Percentiles rank a stretch among this genome's conserved stretches.
Conservation (phyloP, 352 stramenopile species). For the Phytopythium litorale region DNA sequence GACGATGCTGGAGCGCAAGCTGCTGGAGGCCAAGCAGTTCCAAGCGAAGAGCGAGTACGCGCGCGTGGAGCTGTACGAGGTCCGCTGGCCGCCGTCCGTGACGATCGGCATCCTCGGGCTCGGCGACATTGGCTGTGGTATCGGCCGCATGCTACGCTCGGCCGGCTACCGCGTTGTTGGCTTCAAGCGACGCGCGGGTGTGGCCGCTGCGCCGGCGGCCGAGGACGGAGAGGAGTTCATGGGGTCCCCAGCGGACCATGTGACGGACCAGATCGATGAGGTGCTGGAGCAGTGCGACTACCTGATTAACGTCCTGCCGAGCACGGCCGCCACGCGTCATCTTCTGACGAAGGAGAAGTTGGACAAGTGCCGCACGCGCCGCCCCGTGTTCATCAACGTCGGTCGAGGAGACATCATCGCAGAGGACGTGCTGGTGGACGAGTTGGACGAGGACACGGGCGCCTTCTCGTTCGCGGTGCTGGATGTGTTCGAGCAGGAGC, state of each 20-base stretch:
- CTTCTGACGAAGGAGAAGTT: slow-evolving; percentile 55
- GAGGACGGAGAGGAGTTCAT: slow-evolving; percentile 7
- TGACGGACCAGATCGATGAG: slow-evolving; percentile 43
- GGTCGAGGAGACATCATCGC: slow-evolving; percentile 79
- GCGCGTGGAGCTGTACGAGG: slow-evolving; percentile 19
- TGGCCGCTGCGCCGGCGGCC: not conserved
- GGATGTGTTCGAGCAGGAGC: slow-evolving; percentile 61
- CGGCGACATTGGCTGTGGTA: slow-evolving; percentile 47
- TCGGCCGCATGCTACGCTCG: slow-evolving; percentile 33
- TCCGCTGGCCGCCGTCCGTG: slow-evolving; percentile 24
- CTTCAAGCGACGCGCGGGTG: slow-evolving; percentile 45
- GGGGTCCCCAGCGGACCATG: slow-evolving; percentile 15
- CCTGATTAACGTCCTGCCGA: slow-evolving; percentile 80
- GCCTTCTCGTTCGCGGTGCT: slow-evolving; percentile 58
- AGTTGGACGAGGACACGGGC: slow-evolving; percentile 41
- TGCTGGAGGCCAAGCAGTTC: slow-evolving; percentile 25
- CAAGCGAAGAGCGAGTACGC: slow-evolving; percentile 24
- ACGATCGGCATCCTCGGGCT: slow-evolving; percentile 47
- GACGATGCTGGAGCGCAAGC: slow-evolving; percentile 33
- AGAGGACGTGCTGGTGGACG: slow-evolving; percentile 49
- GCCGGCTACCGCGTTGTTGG: slow-evolving; percentile 49
- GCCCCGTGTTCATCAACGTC: slow-evolving; percentile 85
- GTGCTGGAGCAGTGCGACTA: slow-evolving; percentile 64
- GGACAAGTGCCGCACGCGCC: slow-evolving; percentile 28
- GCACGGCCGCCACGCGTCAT: slow-evolving; percentile 59